A percentile compares a stretch with the other conserved stretches of the same genome.
Evolutionary conservation across 2,329 filamentous ascomycete genomes (phyloP).

Genomic region (Phyllosticta citriasiana): DNA sequence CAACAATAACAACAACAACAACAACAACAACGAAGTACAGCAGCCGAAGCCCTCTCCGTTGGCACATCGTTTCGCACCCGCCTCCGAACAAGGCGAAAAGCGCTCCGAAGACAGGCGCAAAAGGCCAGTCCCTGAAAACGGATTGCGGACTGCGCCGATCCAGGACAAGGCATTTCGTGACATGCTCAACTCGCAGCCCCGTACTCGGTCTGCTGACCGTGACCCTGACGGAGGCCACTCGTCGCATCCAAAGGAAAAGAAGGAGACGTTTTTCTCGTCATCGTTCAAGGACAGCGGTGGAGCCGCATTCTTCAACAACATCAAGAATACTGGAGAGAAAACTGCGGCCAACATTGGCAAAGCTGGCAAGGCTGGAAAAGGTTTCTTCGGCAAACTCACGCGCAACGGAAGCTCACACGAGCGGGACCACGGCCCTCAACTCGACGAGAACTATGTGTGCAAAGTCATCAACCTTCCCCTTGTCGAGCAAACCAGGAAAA

Average conservation of each 20-base stretch:
- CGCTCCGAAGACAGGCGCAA: conserved; percentile 19
- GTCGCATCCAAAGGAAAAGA: conserved; percentile 15
- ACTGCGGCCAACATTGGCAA: conserved; percentile 56
- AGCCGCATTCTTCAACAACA: conserved; percentile 57
- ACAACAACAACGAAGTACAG: conserved; percentile 1
- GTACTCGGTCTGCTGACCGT: conserved; percentile 68
- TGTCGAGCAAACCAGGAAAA: conserved; percentile 80
- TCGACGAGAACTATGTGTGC: conserved; percentile 75
- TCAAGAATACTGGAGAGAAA: conserved; percentile 62
- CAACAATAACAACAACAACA: neutral
- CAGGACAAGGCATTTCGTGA: conserved; percentile 59
- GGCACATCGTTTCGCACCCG: conserved; percentile 12
- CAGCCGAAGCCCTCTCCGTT: neutral
- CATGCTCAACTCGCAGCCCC: conserved; percentile 48
- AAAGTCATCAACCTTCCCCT: conserved; percentile 80
- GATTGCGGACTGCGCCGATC: conserved; percentile 53
- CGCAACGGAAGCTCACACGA: conserved; percentile 63
- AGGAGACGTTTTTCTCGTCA: conserved; percentile 30
- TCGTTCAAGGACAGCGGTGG: conserved; percentile 52
- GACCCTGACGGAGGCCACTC: conserved; percentile 23
- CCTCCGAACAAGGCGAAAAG: conserved; percentile 20
- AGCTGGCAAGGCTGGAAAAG: conserved; percentile 59
- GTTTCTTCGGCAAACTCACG: conserved; percentile 68
- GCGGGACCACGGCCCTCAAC: conserved; percentile 44
- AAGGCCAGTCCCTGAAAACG: conserved; percentile 21